Conservation (phyloP, 257 asterid species). For the Knoxia roxburghii region DNA sequence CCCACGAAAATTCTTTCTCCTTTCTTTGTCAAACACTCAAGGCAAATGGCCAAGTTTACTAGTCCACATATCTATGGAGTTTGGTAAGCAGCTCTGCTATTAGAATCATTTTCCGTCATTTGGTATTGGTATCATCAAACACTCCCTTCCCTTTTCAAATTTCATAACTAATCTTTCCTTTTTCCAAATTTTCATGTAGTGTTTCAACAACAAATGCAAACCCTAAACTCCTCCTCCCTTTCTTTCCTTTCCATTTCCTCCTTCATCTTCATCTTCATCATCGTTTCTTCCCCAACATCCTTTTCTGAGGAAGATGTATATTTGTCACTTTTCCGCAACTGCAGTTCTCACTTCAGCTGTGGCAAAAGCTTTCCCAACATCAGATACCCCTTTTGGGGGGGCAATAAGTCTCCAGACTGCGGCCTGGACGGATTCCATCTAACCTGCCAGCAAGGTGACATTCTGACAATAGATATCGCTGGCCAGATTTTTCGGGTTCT, state of each 20-base stretch:
- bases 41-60: background rate
- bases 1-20: background rate
- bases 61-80: background rate
- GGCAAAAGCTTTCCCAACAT: constrained; percentile 17
- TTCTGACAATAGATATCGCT: constrained; percentile 10
- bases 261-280: constrained; percentile 8
- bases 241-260: constrained; percentile 5
- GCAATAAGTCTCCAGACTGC: constrained; percentile 35
- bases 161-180: background rate
- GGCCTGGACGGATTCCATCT: constrained; percentile 41
- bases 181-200: background rate
- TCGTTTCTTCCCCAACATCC: constrained; percentile 11
- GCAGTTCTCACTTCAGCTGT: constrained; percentile 15
- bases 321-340: background rate
- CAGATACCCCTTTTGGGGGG: constrained; percentile 47
- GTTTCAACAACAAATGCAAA: constrained; percentile 10
- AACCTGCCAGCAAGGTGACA: constrained; percentile 19
- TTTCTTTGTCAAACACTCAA: constrained; percentile 11
- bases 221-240: constrained; percentile 5
- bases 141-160: background rate
- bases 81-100: background rate
- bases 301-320: constrained; percentile 1
- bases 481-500: constrained; percentile 10
- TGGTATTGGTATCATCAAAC: background rate
- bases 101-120: background rate